Base-by-base conservation (phyloP, 1,284 basidiomycete species). In the Mycosarcoma mackinlayi region DNA sequence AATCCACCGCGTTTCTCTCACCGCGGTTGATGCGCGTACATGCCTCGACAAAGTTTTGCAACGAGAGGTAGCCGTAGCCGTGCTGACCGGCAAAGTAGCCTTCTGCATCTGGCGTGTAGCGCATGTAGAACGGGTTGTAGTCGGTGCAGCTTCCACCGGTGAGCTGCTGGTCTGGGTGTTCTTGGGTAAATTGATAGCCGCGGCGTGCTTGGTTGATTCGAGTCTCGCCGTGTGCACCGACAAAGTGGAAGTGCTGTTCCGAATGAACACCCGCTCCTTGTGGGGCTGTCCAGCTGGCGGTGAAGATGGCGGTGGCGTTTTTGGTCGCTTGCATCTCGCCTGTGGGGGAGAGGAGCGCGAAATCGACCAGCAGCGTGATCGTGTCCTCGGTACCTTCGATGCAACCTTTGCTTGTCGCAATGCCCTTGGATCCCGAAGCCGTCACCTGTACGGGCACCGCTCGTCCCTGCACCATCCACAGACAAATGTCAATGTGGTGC, bases 111-210 rank as follows among this genome's bases (percentile, higher is more conserved):
- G 92, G 92, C 46, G 92, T 91, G 84, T 95, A 95, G 80, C 94
- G 93, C 90, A 94, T 93, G 85, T 94, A 94, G 88, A 94, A 94
- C 18, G 92, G 92, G 84, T 93, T 93, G 84, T 89, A 90, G 52
- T 84, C 85, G 56, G 58, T 59, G 50, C 61, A 56, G 5, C n/a
- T 3, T 1, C 69, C 69, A 16, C 69, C 69, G 3, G 64, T 83
- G 88, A 89, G 90, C 30, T 87, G 84, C 84, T 92, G 93, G 47
- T 92, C 91, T 16, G 87, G 87, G 37, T 92, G 91, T 81, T 94
- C 93, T 46, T 89, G 85, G 38, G 90, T 91, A 73, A 93, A 87
- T 80, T 91, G 91, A 85, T 95, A 95, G 6, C 93, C 93, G 77
- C 93, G 89, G 81, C 93, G 91, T 24, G 93, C 92, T 84, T 95